Percentiles rank a stretch among this genome's conserved stretches.
Evolutionary conservation across 768 basidiomycete species (phyloP).

Genomic region (Tricholomella constricta): DNA sequence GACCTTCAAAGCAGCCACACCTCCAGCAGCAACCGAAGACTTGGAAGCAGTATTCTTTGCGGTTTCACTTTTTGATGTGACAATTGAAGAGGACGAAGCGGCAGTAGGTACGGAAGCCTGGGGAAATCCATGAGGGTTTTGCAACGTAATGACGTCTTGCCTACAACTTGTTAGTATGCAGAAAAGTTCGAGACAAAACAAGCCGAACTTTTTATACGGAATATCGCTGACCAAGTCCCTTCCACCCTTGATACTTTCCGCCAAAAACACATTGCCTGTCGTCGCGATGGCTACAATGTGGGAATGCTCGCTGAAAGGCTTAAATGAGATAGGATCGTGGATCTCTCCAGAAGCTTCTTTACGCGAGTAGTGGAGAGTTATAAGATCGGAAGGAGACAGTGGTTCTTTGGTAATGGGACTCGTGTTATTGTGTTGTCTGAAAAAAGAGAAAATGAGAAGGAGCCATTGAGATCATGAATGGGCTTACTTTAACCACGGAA

Average conservation of each 20-base stretch:
- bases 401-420: conserved; percentile 78
- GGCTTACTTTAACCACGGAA: conserved; percentile 90
- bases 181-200: not conserved
- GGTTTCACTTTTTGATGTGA: conserved; percentile 23
- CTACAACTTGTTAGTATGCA: conserved; percentile 37
- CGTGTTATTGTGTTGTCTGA: conserved; percentile 78
- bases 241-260: conserved; percentile 86
- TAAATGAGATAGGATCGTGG: conserved; percentile 97
- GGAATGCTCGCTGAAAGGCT: conserved; percentile 94
- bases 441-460: conserved; percentile 11
- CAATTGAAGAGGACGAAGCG: conserved; percentile 30
- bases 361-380: conserved; percentile 78
- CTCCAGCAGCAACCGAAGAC: conserved; percentile 33
- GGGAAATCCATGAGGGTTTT: conserved; percentile 85
- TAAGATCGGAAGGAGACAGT: conserved; percentile 70
- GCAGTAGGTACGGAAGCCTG: conserved; percentile 46
- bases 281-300: conserved; percentile 90
- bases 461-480: not conserved
- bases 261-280: conserved; percentile 91
- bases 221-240: conserved; percentile 85
- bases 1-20: conserved; percentile 42
- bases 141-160: conserved; percentile 89
- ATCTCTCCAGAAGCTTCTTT: conserved; percentile 83
- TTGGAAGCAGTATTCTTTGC: conserved; percentile 37
- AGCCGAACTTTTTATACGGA: conserved; percentile 75